Conservation (phyloP, 2,329 filamentous ascomycete genomes). For the Saccharata proteae region DNA sequence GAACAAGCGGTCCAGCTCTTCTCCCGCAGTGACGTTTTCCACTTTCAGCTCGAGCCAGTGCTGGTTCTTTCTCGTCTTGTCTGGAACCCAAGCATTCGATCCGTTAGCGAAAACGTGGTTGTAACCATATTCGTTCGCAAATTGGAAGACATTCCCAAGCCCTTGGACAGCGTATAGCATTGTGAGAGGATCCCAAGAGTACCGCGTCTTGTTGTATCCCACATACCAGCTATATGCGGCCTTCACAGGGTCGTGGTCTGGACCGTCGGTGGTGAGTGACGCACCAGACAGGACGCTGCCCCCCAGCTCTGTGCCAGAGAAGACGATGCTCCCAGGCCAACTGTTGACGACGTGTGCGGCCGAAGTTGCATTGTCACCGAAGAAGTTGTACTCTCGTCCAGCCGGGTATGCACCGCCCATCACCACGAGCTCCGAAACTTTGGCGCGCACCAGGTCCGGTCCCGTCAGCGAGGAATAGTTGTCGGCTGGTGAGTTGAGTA, state of each 20-base stretch:
- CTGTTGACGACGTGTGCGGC: constrained; percentile 35
- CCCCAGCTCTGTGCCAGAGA: constrained; percentile 34
- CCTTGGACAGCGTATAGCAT: constrained; percentile 14
- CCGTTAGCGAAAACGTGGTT: constrained; percentile 31
- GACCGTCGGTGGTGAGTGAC: constrained; percentile 17
- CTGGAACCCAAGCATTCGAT: constrained; percentile 32
- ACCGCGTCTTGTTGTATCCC: constrained; percentile 13
- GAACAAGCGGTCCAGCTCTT: constrained; percentile 19
- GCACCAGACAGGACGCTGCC: constrained; percentile 28
- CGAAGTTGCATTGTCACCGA: constrained; percentile 23
- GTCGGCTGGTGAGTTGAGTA: constrained; percentile 36
- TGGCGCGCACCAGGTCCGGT: constrained; percentile 28
- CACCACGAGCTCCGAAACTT: constrained; percentile 38
- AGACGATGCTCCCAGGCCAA: constrained; percentile 31
- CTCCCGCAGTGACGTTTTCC: constrained; percentile 18
- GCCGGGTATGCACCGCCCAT: constrained; percentile 42
- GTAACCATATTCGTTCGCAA: constrained; percentile 26
- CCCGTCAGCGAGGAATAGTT: constrained; percentile 28
- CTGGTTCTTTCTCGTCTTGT: constrained; percentile 25
- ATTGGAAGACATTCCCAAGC: constrained; percentile 24
- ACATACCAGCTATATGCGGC: constrained; percentile 16
- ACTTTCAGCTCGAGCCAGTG: constrained; percentile 27
- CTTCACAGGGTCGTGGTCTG: constrained; percentile 12
- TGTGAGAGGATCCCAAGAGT: constrained; percentile 17
- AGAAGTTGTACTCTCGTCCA: constrained; percentile 40